Conservation (phyloP, 805 yeast genomes). For the Barnettozyma salicaria region DNA sequence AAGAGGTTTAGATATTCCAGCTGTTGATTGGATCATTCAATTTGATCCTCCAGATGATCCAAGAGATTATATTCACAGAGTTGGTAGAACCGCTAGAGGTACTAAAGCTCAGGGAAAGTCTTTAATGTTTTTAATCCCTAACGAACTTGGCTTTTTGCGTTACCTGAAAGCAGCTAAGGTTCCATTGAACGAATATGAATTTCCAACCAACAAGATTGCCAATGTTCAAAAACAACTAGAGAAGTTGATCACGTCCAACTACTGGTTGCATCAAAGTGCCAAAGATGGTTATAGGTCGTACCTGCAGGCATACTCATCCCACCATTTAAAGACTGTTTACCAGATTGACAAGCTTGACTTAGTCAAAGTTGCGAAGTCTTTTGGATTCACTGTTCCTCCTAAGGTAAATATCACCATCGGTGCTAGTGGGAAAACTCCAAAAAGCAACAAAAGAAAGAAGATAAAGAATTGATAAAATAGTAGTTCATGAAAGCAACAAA, state of each 20-base stretch:
- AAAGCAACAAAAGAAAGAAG: conserved; percentile 17
- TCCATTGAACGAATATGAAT: conserved; percentile 95
- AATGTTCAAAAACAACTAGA: conserved; percentile 92
- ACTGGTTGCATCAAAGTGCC: conserved; percentile 91
- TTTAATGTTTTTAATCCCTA: conserved; percentile 90
- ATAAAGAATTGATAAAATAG: conserved; percentile 9
- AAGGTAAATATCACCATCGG: conserved; percentile 95
- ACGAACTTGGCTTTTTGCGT: conserved; percentile 89
- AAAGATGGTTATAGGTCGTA: conserved; percentile 97
- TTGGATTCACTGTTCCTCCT: conserved; percentile 94
- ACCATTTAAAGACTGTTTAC: conserved; percentile 92
- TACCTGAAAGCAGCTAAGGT: conserved; percentile 96
- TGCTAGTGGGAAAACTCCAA: conserved; percentile 68
- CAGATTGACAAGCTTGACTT: conserved; percentile 93
- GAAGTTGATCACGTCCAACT: conserved; percentile 84
- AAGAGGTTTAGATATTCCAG: conserved; percentile 96
- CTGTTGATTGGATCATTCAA: conserved; percentile 98
- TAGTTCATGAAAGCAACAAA: background rate
- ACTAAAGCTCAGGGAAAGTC: conserved; percentile 86
- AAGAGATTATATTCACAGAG: conserved; percentile 97
- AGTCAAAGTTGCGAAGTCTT: conserved; percentile 90
- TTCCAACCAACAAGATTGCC: conserved; percentile 90
- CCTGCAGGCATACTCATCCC: conserved; percentile 95
- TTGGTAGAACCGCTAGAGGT: conserved; percentile 98
- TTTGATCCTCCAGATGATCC: conserved; percentile 99